Evolutionary conservation across 139 green algal genomes (phyloP), one percentile per base, ranked within the genome.

Genomic region (Tetradesmus lagerheimii): DNA sequence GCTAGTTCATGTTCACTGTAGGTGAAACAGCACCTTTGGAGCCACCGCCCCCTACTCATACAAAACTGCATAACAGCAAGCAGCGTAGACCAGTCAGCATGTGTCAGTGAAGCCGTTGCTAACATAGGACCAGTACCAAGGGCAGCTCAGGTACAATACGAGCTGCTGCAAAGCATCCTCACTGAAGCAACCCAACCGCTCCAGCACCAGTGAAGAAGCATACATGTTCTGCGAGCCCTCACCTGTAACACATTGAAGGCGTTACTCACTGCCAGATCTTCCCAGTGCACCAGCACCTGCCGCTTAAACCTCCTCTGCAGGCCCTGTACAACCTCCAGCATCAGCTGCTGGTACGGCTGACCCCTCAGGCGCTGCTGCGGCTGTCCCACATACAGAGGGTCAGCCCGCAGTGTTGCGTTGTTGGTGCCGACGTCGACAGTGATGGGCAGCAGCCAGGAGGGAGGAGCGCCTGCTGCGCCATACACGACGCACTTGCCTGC

Each of bases 371-470:
- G 89, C 41, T 23, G 82, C 66, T 39, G 53, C 14, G 71, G 80
- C 66, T 89, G 62, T 2, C 97, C 97, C 16, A 92, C 67, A 89
- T 99, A 99, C 15, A 92, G 77, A 0, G 94, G 92, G 90, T 98
- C 96, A 1, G 94, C 75, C 38, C 96, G 91, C 67, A 98, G 93
- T 4, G 43, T 37, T 64, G 93, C 47, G 91, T 97, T 98, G 86
- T 98, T 95, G 35, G 97, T 98, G 41, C 97, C 97, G 12, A 97
- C 95, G 87, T 99, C 97, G 1, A 99, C 86, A 38, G 62, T 93
- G 29, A 98, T 89, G 16, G 97, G 97, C 84, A 99, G 92, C 27
- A 91, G 93, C 91, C 93, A 92, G n/a, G 89, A 50, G 12, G 95
- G 95, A 27, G 89, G 50, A 14, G 91, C 83, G 31, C 92, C 90